Evolutionary conservation across 768 basidiomycete species (phyloP), one percentile per base, ranked within the genome.

Genomic region (Trametes elegans): DNA sequence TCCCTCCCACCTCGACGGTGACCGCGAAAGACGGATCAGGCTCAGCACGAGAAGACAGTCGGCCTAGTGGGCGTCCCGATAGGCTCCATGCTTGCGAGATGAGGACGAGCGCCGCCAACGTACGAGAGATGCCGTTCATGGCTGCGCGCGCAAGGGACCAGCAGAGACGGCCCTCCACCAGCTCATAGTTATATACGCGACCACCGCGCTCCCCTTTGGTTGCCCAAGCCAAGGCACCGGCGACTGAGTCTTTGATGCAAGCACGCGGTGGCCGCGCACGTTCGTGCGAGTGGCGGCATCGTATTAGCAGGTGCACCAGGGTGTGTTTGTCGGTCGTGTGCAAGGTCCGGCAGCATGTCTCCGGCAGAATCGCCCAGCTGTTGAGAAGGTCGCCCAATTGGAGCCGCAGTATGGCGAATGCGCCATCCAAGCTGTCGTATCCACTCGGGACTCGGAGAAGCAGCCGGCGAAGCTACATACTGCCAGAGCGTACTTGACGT

Each of bases 1-100:
- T 61, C 5, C 74, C 76, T 40, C 65, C 69, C 2, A 80, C 58
- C 8, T 38, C 63, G n/a, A 73, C 74, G 3, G 70, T 68, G 8
- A 68, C 63, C 3, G 60, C 59, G 13, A 63, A 55, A 26, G 61
- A 61, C 7, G 63, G 63, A 31, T 64, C 63, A 2, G 63, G 63
- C 43, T 64, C 65, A 13, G 53, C 18, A 8, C 29, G 50, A 44
- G 50, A 10, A 0, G 42, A 35, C 18, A 23, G 31, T 26, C 10
- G 41, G 4, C n/a, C 24, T 2, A 13, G 36, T 3, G 50, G 50
- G 6, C 41, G 50, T 5, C 26, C 49, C 7, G 27, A 31, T 1
- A 38, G 18, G 38, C 4, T 31, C 5, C 16, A 31, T 2, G 50
- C 42, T 13, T 52, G 34, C 11, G 18, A 34, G 7, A 52, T 26